phyloP scores from a whole-genome alignment of 768 basidiomycete species.

The Auricularia heimuer region DNA sequence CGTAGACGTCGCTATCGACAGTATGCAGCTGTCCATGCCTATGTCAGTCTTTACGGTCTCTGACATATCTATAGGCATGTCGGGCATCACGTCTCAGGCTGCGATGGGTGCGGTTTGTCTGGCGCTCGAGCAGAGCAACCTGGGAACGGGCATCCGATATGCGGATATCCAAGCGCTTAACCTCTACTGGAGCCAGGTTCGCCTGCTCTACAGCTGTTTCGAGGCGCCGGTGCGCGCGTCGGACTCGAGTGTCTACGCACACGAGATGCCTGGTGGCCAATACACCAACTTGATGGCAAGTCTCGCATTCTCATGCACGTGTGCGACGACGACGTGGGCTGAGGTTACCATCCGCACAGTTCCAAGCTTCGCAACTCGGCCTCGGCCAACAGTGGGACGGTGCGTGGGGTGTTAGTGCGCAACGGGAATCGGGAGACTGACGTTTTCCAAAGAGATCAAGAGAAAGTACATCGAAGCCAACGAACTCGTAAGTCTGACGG shows the following conservation, averaged over 20 bases:
- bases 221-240: slow-evolving; percentile 96
- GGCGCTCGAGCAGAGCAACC: slow-evolving; percentile 86
- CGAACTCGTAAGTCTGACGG: slow-evolving; percentile 54
- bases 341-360: slow-evolving; percentile 45
- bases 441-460: slow-evolving; percentile 66
- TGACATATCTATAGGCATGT: slow-evolving; percentile 62
- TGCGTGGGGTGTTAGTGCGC: slow-evolving; percentile 20
- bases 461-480: slow-evolving; percentile 98
- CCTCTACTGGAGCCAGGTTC: slow-evolving; percentile 96
- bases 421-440: background rate
- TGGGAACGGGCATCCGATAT: slow-evolving; percentile 94
- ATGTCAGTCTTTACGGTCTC: slow-evolving; percentile 9
- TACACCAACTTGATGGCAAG: slow-evolving; percentile 88
- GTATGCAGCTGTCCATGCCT: slow-evolving; percentile 36
- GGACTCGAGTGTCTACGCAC: slow-evolving; percentile 96
- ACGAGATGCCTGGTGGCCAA: slow-evolving; percentile 98
- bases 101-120: slow-evolving; percentile 96
- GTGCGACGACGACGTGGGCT: slow-evolving; percentile 5
- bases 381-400: slow-evolving; percentile 94
- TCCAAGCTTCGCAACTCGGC: slow-evolving; percentile 97
- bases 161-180: slow-evolving; percentile 97
- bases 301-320: slow-evolving; percentile 10
- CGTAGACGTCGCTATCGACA: slow-evolving; percentile 97
- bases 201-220: slow-evolving; percentile 91
- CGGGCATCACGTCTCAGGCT: slow-evolving; percentile 94